A percentile compares a stretch with the other conserved stretches of the same genome.
These are phyloP conservation scores for Hylodesmum podocarpum DNA, from an alignment of 306 rosid species.

Conservation along the genomic window DNA sequence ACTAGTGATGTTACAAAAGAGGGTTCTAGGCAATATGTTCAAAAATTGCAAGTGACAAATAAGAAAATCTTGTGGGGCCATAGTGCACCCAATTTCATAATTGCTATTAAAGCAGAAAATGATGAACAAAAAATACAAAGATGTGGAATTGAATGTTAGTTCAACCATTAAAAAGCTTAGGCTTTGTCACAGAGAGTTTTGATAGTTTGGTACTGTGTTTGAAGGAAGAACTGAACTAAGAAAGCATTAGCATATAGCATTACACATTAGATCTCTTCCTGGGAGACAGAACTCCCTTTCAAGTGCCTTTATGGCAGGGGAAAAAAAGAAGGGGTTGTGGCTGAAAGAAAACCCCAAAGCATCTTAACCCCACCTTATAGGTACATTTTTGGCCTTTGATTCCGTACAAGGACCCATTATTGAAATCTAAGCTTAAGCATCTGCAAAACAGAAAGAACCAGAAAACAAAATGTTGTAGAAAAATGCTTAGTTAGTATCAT, in stretches of 20 bases:
- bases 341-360: slow-evolving; percentile 21
- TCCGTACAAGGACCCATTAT: slow-evolving; percentile 35
- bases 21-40: background rate
- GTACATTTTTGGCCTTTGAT: slow-evolving; percentile 47
- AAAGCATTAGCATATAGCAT: slow-evolving; percentile 27
- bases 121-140: background rate
- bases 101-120: slow-evolving; percentile 21
- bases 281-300: slow-evolving; percentile 35
- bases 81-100: slow-evolving; percentile 36
- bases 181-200: slow-evolving; percentile 14
- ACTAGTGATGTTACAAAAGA: background rate
- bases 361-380: slow-evolving; percentile 39
- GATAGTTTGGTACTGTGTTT: slow-evolving; percentile 30
- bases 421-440: slow-evolving; percentile 40
- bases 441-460: slow-evolving; percentile 45
- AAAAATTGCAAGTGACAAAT: slow-evolving; percentile 32
- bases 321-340: background rate
- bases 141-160: slow-evolving; percentile 25
- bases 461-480: slow-evolving; percentile 16
- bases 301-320: slow-evolving; percentile 22
- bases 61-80: slow-evolving; percentile 41
- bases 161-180: slow-evolving; percentile 29
- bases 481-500: background rate
- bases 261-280: slow-evolving; percentile 46
- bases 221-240: slow-evolving; percentile 23